These are phyloP conservation scores for Rugonectria rugulosa DNA, from an alignment of 2,329 filamentous ascomycete genomes.

Conservation along the genomic window DNA sequence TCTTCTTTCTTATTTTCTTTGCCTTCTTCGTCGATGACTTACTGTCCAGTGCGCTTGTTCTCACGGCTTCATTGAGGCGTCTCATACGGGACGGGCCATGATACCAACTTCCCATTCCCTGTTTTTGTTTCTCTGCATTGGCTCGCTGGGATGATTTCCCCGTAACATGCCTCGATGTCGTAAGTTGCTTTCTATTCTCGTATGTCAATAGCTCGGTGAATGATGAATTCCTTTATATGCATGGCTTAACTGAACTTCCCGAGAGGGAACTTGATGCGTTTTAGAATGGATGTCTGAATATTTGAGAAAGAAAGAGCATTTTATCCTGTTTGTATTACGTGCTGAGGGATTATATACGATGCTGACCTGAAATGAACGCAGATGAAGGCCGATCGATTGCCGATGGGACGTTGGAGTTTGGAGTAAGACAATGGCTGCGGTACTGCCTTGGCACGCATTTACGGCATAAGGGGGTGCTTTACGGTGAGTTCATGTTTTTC, in stretches of 20 bases:
- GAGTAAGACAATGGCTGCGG: not conserved
- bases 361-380: conserved; percentile 19
- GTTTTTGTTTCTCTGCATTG: not conserved
- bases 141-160: not conserved
- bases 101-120: not conserved
- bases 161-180: not conserved
- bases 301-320: not conserved
- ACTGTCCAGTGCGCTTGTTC: not conserved
- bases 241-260: conserved; percentile 46
- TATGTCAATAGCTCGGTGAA: conserved; percentile 9
- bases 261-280: conserved; percentile 34
- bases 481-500: no score
- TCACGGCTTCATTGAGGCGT: not conserved
- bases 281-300: conserved; percentile 43
- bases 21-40: not conserved
- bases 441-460: no score
- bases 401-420: not conserved
- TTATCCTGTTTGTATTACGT: not conserved
- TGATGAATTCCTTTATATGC: conserved; percentile 43
- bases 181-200: conserved; percentile 15
- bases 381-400: not conserved
- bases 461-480: no score
- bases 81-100: not conserved
- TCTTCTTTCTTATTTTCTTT: not conserved
- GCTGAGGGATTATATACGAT: not conserved